Base-by-base conservation (phyloP, 345 rosid genomes). In the Eucalyptus brandiana region DNA sequence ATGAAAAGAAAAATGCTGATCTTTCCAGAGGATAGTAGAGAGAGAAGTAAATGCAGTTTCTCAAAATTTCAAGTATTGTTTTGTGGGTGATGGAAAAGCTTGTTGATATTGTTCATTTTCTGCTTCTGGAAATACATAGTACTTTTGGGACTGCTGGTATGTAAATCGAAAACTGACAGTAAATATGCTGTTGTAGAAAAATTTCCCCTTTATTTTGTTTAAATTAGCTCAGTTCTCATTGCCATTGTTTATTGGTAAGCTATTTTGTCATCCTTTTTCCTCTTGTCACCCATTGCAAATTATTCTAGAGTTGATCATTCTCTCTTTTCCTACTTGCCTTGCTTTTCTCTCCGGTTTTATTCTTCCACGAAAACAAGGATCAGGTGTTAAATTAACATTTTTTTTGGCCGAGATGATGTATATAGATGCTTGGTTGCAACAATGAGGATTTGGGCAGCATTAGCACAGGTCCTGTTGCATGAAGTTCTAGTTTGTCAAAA, bases 61-160 rank as follows among this genome's bases (percentile, higher is more conserved):
- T 81, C 32, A 85, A 53, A 83, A 19, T 80, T 28, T 86, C 87
- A 42, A 49, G 40, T 15, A 67, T n/a, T 67, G 76, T 40, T 86
- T 87, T 58, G 60, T 91, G 96, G 99, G 98, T 96, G 90, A 96
- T 96, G 98, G 99, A 96, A 94, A 96, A 96, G 91, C 96, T 97
- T 72, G 99, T 97, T 44, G 99, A 96, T 91, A 96, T 95, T 89
- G 98, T 96, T 89, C 96, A 94, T 91, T 94, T 93, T 92, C 92
- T 97, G 94, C 95, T 95, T 87, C 91, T 96, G 92, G 98, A 96
- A 93, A 97, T 97, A 87, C 97, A 96, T 89, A 90, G 88, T 91
- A 92, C 91, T 86, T 96, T 96, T 62, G 98, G 95, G 62, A 92
- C 94, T 92, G 92, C 94, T 87, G 98, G 99, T 97, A 94, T 76